These are phyloP conservation scores for Fomitopsis pinicola DNA, from an alignment of 1,284 basidiomycete species.

Conservation along the genomic window DNA sequence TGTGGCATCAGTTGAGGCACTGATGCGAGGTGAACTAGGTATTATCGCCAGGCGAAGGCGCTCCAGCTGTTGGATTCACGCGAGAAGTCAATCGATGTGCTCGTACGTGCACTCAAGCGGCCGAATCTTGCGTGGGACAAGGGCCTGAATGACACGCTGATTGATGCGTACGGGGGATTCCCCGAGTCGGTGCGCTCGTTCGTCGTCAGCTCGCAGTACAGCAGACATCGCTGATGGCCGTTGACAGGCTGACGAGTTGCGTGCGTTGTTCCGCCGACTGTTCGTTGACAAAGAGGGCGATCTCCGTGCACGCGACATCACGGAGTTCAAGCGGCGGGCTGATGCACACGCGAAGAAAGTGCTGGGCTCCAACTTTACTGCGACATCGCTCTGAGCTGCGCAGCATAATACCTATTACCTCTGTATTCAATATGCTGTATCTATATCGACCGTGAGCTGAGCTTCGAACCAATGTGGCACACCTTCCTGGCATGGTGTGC, in stretches of 20 bases:
- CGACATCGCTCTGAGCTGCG: neutral
- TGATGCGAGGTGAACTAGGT: constrained; percentile 5
- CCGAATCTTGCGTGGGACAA: constrained; percentile 11
- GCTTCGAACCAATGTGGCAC: too few relatives aligned
- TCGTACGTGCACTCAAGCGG: constrained; percentile 12
- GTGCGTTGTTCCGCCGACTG: constrained; percentile 8
- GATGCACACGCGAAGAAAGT: constrained; percentile 11
- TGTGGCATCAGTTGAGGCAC: neutral
- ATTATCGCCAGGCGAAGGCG: constrained; percentile 22
- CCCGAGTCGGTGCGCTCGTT: constrained; percentile 7
- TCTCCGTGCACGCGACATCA: constrained; percentile 6
- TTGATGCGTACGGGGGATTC: constrained; percentile 16
- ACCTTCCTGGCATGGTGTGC: too few relatives aligned
- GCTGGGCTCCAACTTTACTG: constrained; percentile 4
- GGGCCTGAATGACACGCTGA: constrained; percentile 15
- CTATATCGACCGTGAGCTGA: too few relatives aligned
- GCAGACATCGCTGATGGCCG: neutral
- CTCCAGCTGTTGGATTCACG: constrained; percentile 11
- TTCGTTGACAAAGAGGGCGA: constrained; percentile 10
- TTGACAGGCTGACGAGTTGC: constrained; percentile 7
- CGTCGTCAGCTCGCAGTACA: neutral
- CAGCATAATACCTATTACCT: too few relatives aligned
- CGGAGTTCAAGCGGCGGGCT: constrained; percentile 9
- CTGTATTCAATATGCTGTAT: too few relatives aligned
- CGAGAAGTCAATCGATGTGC: constrained; percentile 12